A percentile compares a stretch with the other conserved stretches of the same genome.
Evolutionary conservation across 208 protist species (phyloP).

Genomic region (Acanthamoeba divionensis): DNA sequence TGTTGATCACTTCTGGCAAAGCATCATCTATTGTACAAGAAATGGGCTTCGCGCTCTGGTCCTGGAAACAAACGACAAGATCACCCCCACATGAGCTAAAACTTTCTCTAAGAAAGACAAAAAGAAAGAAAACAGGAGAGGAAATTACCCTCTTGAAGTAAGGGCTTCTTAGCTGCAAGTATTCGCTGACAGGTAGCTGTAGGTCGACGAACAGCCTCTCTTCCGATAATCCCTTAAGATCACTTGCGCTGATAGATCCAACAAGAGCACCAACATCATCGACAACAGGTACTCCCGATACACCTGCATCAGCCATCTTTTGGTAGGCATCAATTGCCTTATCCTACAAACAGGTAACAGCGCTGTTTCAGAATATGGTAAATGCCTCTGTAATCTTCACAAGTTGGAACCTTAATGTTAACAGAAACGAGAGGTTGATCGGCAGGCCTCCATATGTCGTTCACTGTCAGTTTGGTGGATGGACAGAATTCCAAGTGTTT

Average conservation of each 20-base stretch:
- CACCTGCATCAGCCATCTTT: too few species aligned
- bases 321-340: too few species aligned
- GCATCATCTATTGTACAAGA: not conserved
- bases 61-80: not conserved
- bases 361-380: too few species aligned
- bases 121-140: not conserved
- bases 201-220: not conserved
- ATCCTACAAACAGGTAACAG: too few species aligned
- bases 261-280: not conserved
- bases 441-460: not conserved
- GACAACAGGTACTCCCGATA: not conserved
- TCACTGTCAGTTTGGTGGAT: not conserved
- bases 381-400: too few species aligned
- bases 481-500: not conserved
- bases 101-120: not conserved
- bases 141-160: not conserved
- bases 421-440: not conserved
- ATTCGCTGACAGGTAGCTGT: not conserved
- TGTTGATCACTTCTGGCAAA: not conserved
- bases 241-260: conserved; percentile 19
- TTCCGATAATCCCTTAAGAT: not conserved
- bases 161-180: not conserved
- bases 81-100: too few species aligned
- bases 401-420: not conserved
- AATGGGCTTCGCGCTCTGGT: not conserved